phyloP scores from a whole-genome alignment of 306 rosid species.

The Quercus mongolica region DNA sequence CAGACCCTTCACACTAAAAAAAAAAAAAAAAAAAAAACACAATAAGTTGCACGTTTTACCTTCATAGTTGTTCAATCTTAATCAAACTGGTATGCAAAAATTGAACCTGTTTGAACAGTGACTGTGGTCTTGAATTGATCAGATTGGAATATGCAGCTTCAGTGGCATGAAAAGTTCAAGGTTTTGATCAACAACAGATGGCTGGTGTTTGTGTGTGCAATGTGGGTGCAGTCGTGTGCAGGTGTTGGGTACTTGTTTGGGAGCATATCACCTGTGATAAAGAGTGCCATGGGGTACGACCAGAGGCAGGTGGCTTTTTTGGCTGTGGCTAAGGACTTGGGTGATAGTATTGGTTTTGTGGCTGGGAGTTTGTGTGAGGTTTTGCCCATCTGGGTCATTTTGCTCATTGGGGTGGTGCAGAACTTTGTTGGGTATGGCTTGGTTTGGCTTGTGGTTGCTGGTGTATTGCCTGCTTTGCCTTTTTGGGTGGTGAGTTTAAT shows the following conservation, averaged over 20 bases:
- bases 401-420: slow-evolving; percentile 54
- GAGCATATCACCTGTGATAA: slow-evolving; percentile 80
- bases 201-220: slow-evolving; percentile 86
- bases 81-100: neutral
- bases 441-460: slow-evolving; percentile 70
- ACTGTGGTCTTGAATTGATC: too few species aligned
- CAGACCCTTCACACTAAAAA: neutral
- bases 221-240: slow-evolving; percentile 78
- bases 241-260: slow-evolving; percentile 85
- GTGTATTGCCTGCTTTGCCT: slow-evolving; percentile 47
- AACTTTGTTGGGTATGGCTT: slow-evolving; percentile 68
- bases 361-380: slow-evolving; percentile 62
- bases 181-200: slow-evolving; percentile 52
- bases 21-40: too few species aligned
- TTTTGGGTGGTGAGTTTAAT: slow-evolving; percentile 62
- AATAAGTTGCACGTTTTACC: neutral
- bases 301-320: slow-evolving; percentile 65
- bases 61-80: neutral
- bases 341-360: slow-evolving; percentile 70
- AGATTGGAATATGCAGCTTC: slow-evolving; percentile 10
- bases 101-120: neutral
- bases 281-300: slow-evolving; percentile 62
- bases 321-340: slow-evolving; percentile 80
- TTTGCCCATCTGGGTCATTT: slow-evolving; percentile 46
- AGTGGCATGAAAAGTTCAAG: slow-evolving; percentile 34